Conservation (phyloP, 1,284 basidiomycete genomes). For the Apiotrichum gracile region DNA sequence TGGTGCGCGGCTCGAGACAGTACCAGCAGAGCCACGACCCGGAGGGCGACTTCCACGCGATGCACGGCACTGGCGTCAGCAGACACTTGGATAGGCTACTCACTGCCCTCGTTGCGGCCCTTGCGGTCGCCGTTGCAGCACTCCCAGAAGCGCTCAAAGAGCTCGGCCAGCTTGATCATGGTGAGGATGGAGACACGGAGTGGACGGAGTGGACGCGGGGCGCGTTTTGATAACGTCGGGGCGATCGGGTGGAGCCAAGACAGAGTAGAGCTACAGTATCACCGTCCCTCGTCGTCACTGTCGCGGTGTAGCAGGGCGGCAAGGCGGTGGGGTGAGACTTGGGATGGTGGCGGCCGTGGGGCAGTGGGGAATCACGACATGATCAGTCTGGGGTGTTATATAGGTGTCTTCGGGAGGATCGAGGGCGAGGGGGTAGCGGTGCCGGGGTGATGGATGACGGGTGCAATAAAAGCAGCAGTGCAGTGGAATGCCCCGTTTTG, state of each 20-base stretch:
- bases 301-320: not conserved
- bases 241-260: no score
- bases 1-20: not conserved
- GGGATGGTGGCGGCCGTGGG: not conserved
- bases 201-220: not conserved
- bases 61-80: constrained; percentile 1
- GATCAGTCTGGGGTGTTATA: not conserved
- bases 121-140: constrained; percentile 2
- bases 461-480: no score
- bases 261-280: no score
- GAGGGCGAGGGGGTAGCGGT: no score
- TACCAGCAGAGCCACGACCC: constrained; percentile 1
- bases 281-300: not conserved
- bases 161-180: not conserved
- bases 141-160: not conserved
- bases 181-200: not conserved
- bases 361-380: not conserved
- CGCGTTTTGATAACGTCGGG: not conserved
- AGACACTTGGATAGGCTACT: not conserved
- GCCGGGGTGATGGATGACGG: no score
- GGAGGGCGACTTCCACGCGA: not conserved
- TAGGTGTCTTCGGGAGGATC: no score
- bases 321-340: not conserved
- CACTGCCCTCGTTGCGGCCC: constrained; percentile 6
- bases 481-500: no score